These are phyloP conservation scores for Entoloma clypeatum DNA, from an alignment of 1,284 basidiomycete species.

Conservation along the genomic window DNA sequence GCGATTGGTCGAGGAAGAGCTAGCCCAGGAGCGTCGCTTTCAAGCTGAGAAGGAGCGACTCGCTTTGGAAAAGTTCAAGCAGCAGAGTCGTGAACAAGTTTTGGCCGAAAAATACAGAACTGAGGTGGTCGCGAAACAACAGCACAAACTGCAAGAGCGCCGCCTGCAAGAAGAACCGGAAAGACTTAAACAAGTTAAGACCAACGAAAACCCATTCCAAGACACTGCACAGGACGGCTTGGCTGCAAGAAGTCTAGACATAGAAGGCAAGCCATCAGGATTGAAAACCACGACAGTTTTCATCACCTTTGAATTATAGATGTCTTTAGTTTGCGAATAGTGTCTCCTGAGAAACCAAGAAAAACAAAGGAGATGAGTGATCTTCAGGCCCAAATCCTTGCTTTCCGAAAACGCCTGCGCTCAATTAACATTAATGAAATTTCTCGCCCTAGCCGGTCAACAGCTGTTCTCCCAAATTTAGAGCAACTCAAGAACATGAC, in stretches of 20 bases:
- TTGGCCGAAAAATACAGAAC: constrained; percentile 24
- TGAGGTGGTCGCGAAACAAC: too few species aligned
- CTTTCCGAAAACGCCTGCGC: constrained; percentile 54
- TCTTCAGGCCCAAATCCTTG: constrained; percentile 38
- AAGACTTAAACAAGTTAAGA: constrained; percentile 15
- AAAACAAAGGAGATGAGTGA: constrained; percentile 34
- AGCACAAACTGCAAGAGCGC: too few species aligned
- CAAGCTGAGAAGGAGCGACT: constrained; percentile 24
- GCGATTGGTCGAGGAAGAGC: constrained; percentile 31
- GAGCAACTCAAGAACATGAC: constrained; percentile 44
- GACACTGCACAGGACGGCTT: too few species aligned
- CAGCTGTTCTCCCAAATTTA: constrained; percentile 47
- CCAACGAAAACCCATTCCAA: too few species aligned
- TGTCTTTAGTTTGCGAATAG: constrained; percentile 49
- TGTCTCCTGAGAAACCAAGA: constrained; percentile 28
- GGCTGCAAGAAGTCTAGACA: constrained; percentile 7
- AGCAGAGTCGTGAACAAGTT: not conserved
- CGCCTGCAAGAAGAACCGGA: constrained; percentile 19
- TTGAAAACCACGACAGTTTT: not conserved
- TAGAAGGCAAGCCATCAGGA: constrained; percentile 25
- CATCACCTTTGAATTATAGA: constrained; percentile 38
- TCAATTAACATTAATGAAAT: constrained; percentile 57
- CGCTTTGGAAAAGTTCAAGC: constrained; percentile 13
- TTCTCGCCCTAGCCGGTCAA: constrained; percentile 40
- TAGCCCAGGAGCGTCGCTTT: constrained; percentile 32